Conservation (phyloP, 148 eudicot genomes). For the Rhododendron griersonianum region DNA sequence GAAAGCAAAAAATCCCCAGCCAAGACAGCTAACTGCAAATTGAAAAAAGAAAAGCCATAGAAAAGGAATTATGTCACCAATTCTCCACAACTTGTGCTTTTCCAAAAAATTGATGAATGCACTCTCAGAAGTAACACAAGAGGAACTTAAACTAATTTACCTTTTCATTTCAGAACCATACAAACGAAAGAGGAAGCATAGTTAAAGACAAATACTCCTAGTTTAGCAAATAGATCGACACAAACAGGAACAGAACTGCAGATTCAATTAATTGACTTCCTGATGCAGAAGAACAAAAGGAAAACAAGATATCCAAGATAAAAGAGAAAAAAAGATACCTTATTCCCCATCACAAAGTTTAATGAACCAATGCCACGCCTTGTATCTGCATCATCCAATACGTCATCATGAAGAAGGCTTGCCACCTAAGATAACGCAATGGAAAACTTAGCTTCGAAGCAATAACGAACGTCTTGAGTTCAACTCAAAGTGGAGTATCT, state of each 20-base stretch:
- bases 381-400: conserved; percentile 97
- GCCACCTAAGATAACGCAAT: conserved; percentile 60
- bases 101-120: not conserved
- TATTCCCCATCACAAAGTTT: conserved; percentile 76
- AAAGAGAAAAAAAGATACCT: conserved; percentile 34
- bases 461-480: conserved; percentile 1
- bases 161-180: not conserved
- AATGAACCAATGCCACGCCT: conserved; percentile 83
- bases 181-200: not conserved
- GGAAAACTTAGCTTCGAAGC: not conserved
- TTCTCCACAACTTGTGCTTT: not conserved
- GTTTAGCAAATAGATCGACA: not conserved
- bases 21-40: conserved; percentile 70
- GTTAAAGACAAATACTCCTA: not conserved
- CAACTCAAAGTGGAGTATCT: not conserved
- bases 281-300: not conserved
- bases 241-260: not conserved
- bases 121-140: not conserved
- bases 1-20: conserved; percentile 91
- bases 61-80: not conserved
- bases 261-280: not conserved
- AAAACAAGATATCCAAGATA: not conserved
- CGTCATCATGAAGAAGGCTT: conserved; percentile 99
- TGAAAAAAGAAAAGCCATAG: not conserved
- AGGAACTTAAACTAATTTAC: not conserved